These are phyloP conservation scores for Serendipita sp. DNA, from an alignment of 768 basidiomycete genomes.

Conservation along the genomic window DNA sequence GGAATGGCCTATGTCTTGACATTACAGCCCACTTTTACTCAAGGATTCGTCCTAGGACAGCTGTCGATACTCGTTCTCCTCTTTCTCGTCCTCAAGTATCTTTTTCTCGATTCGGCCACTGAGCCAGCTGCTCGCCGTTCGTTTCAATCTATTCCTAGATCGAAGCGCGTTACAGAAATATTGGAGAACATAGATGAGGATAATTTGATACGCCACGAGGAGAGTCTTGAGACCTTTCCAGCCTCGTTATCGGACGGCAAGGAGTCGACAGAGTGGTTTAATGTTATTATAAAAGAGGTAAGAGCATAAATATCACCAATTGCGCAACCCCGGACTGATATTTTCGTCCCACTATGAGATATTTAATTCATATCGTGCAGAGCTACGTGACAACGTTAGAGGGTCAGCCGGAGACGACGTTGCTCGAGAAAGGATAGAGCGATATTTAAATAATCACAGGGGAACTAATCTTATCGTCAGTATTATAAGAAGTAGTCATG, in stretches of 20 bases:
- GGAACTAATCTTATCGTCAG: slow-evolving; percentile 53
- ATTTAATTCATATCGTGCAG: slow-evolving; percentile 56
- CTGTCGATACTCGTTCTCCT: slow-evolving; percentile 69
- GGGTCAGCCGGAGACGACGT: slow-evolving; percentile 72
- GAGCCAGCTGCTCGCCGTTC: slow-evolving; percentile 9
- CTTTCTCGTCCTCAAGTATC: slow-evolving; percentile 74
- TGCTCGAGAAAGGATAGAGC: slow-evolving; percentile 62
- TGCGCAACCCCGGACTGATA: not conserved
- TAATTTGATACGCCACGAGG: not conserved
- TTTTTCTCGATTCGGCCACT: slow-evolving; percentile 67
- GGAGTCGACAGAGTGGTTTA: slow-evolving; percentile 88
- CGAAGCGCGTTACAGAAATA: slow-evolving; percentile 7
- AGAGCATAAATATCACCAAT: slow-evolving; percentile 11
- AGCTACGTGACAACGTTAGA: slow-evolving; percentile 51
- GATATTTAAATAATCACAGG: slow-evolving; percentile 62
- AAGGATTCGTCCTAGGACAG: slow-evolving; percentile 86
- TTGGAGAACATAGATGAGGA: not conserved
- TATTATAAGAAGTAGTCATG: not conserved
- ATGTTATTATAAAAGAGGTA: slow-evolving; percentile 69
- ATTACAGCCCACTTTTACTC: slow-evolving; percentile 81
- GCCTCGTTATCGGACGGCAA: slow-evolving; percentile 15
- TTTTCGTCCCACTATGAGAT: slow-evolving; percentile 27
- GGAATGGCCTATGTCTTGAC: slow-evolving; percentile 38
- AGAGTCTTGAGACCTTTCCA: not conserved
- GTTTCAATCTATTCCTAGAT: slow-evolving; percentile 17